These are phyloP conservation scores for Ogataea dorogensis DNA, from an alignment of 805 yeast genomes.

Conservation along the genomic window DNA sequence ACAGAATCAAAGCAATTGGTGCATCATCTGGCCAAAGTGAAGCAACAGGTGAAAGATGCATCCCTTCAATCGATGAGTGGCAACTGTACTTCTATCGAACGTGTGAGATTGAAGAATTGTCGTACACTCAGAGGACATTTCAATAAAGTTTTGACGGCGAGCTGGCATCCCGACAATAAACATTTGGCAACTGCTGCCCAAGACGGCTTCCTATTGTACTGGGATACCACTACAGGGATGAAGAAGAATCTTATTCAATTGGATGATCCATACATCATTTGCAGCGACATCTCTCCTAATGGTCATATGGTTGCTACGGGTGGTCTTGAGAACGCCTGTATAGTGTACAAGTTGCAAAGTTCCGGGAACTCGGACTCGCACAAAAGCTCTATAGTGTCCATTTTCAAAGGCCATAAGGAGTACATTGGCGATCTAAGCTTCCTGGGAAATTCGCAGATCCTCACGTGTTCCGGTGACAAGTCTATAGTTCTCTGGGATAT, in stretches of 20 bases:
- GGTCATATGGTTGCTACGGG: conserved; percentile 71
- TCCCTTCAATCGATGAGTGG: conserved; percentile 25
- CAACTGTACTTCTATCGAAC: conserved; percentile 20
- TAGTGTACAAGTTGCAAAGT: conserved; percentile 53
- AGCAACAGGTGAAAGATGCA: conserved; percentile 30
- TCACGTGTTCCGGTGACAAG: conserved; percentile 83
- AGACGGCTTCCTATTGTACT: conserved; percentile 79
- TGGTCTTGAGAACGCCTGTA: conserved; percentile 78
- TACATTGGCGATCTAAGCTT: conserved; percentile 77
- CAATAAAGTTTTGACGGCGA: conserved; percentile 65
- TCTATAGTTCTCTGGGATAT: conserved; percentile 81
- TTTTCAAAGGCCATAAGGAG: conserved; percentile 78
- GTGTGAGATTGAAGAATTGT: conserved; percentile 21
- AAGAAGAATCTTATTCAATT: conserved; percentile 70
- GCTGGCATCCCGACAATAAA: conserved; percentile 68
- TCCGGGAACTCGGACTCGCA: conserved; percentile 8
- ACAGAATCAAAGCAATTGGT: conserved; percentile 27
- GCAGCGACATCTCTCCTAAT: conserved; percentile 71
- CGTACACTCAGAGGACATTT: conserved; percentile 60
- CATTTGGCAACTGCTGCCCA: conserved; percentile 72
- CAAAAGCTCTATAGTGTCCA: conserved; percentile 38
- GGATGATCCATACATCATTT: conserved; percentile 75
- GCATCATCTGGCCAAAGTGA: conserved; percentile 28
- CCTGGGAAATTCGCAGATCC: conserved; percentile 49
- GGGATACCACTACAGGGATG: conserved; percentile 76